Percentiles rank a stretch among this genome's conserved stretches.
phyloP scores from a whole-genome alignment of 202 grass and related monocot species.

The Musa balbisiana region DNA sequence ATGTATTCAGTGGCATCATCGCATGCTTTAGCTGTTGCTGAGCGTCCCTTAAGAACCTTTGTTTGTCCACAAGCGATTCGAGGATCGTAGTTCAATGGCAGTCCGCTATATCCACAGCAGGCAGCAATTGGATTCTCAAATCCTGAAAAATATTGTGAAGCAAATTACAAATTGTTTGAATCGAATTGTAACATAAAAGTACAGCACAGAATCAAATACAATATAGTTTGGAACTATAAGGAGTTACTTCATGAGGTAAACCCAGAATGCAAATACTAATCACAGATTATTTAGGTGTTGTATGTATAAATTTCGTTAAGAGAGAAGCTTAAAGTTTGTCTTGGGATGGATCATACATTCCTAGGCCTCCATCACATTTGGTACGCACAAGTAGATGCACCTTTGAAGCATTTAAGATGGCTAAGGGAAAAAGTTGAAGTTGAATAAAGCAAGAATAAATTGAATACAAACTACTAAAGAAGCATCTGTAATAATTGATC shows the following conservation, averaged over 20 bases:
- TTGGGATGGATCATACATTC: no score
- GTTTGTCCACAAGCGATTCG: conserved; percentile 72
- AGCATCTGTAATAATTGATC: no score
- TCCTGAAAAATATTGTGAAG: conserved; percentile 30
- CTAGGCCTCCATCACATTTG: no score
- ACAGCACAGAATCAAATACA: not conserved
- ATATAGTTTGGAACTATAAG: not conserved
- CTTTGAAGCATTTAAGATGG: no score
- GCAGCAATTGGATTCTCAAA: conserved; percentile 62
- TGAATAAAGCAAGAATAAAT: no score
- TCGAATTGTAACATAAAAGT: not conserved
- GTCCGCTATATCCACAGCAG: conserved; percentile 86
- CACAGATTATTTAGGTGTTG: no score
- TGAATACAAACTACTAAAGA: no score
- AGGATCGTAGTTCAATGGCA: conserved; percentile 69
- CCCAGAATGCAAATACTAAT: no score
- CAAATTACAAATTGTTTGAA: not conserved
- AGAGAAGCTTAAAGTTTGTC: no score
- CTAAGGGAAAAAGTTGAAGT: no score
- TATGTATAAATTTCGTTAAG: no score
- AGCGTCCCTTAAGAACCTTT: conserved; percentile 39
- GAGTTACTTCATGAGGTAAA: not conserved
- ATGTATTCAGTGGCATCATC: conserved; percentile 66
- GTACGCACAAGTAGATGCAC: no score
- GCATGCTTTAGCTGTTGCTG: conserved; percentile 61